Evolutionary conservation across 2,329 filamentous ascomycete genomes (phyloP).

Genomic region (Parascedosporium putredinis): DNA sequence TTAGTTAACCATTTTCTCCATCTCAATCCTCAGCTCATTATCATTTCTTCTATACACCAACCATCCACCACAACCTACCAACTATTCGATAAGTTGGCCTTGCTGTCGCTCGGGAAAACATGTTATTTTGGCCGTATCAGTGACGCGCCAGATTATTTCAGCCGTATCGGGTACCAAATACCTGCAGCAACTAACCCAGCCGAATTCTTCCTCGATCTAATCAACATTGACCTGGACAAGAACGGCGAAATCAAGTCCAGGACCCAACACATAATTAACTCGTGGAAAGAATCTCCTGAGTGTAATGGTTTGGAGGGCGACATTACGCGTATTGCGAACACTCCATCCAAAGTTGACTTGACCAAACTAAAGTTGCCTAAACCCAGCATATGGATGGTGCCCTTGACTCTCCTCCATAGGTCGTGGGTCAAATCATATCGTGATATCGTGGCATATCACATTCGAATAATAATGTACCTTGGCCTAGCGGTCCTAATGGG

Average conservation of each 20-base stretch:
- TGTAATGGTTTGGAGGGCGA: constrained; percentile 12
- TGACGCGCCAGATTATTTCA: constrained; percentile 53
- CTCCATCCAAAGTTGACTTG: constrained; percentile 14
- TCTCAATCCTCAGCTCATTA: constrained; percentile 44
- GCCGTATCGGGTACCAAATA: constrained; percentile 47
- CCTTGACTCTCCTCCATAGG: constrained; percentile 60
- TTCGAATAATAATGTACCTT: constrained; percentile 70
- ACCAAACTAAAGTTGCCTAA: constrained; percentile 18
- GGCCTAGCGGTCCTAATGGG: constrained; percentile 77
- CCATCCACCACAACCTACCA: constrained; percentile 71
- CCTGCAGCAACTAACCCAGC: constrained; percentile 67
- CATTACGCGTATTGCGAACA: constrained; percentile 19
- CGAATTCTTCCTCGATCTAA: constrained; percentile 67
- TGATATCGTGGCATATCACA: constrained; percentile 74
- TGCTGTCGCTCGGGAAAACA: constrained; percentile 60
- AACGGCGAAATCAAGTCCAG: constrained; percentile 35
- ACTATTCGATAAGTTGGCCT: constrained; percentile 68
- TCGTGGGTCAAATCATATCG: constrained; percentile 76
- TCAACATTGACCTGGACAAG: constrained; percentile 64
- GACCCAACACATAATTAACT: constrained; percentile 42
- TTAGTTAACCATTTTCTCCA: not conserved
- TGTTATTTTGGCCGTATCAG: constrained; percentile 62
- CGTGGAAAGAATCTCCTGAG: constrained; percentile 32
- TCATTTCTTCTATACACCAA: constrained; percentile 78
- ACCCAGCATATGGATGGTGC: constrained; percentile 39